These are phyloP conservation scores for Avena eriantha DNA, from an alignment of 176 grass and related monocot genomes.

Conservation along the genomic window DNA sequence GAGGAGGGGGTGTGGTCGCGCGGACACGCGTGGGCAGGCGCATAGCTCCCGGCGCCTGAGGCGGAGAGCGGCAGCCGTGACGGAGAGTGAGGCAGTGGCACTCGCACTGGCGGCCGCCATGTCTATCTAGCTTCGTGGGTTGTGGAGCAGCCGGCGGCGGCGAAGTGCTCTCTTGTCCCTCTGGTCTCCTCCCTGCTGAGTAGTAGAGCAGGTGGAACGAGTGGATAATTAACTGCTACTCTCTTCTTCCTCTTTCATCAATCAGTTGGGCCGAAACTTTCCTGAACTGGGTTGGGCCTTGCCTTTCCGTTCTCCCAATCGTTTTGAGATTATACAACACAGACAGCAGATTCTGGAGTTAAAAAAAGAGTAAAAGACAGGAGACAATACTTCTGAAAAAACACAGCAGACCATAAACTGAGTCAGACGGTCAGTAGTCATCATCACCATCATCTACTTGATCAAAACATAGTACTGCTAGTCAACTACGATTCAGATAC, in stretches of 20 bases:
- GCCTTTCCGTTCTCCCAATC: not conserved
- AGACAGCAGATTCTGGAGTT: not conserved
- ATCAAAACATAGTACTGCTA: not conserved
- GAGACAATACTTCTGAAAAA: not conserved
- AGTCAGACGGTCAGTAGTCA: not conserved
- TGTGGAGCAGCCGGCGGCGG: conserved; percentile 32
- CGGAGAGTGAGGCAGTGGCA: conserved; percentile 41
- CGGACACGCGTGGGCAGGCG: conserved; percentile 16
- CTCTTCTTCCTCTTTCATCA: not conserved
- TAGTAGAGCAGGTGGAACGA: conserved; percentile 7
- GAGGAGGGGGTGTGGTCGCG: conserved; percentile 32
- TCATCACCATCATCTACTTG: not conserved
- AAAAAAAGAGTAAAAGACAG: not conserved
- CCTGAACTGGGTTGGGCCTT: not conserved
- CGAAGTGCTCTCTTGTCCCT: not conserved
- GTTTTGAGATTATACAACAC: not conserved
- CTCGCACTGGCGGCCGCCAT: conserved; percentile 38
- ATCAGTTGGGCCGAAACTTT: not conserved
- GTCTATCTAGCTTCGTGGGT: not conserved
- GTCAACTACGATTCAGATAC: not conserved
- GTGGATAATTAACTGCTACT: conserved; percentile 42
- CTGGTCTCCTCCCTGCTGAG: not conserved
- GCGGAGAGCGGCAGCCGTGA: conserved; percentile 21
- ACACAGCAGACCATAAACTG: not conserved
- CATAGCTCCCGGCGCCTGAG: conserved; percentile 43